phyloP scores from a whole-genome alignment of 2,329 filamentous ascomycete genomes.

The Aspergillus pseudoterreus region DNA sequence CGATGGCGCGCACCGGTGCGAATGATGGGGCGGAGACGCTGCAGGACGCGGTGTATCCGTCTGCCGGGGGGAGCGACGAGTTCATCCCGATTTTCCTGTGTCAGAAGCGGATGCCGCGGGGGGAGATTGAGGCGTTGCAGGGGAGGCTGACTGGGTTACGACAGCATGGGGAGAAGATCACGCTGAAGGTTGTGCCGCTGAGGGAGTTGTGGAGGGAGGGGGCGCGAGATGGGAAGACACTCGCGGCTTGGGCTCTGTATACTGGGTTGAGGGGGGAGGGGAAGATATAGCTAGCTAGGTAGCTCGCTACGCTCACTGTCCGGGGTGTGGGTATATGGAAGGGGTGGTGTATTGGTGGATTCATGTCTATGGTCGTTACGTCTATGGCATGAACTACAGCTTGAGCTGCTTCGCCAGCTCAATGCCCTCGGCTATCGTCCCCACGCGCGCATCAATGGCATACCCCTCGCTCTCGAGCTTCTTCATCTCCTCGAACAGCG shows the following conservation, averaged over 20 bases:
- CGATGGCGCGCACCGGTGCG: conserved; percentile 24
- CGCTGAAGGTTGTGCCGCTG: conserved; percentile 52
- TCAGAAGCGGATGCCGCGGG: conserved; percentile 49
- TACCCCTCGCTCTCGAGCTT: conserved; percentile 66
- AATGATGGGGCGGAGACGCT: conserved; percentile 32
- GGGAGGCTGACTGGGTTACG: conserved; percentile 54
- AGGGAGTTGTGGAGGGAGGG: conserved; percentile 53
- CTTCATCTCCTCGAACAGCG: conserved; percentile 64
- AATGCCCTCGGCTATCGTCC: conserved; percentile 73
- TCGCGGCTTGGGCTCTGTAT: conserved; percentile 56
- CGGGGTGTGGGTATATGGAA: neutral
- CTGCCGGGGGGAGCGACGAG: conserved; percentile 56
- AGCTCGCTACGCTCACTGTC: neutral
- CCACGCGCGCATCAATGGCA: conserved; percentile 75
- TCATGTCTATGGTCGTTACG: neutral
- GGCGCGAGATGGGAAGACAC: conserved; percentile 53
- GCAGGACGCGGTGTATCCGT: conserved; percentile 52
- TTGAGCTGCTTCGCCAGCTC: conserved; percentile 60
- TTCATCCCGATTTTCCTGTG: conserved; percentile 56
- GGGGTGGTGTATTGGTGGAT: neutral
- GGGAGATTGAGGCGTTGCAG: conserved; percentile 48
- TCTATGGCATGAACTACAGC: conserved; percentile 10
- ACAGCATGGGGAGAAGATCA: conserved; percentile 57
- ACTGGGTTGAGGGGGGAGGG: conserved; percentile 48
- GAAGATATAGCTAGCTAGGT: conserved; percentile 28